A percentile compares a stretch with the other conserved stretches of the same genome.
phyloP scores from a whole-genome alignment of 768 basidiomycete genomes.

The Kwoniella dejecticola region DNA sequence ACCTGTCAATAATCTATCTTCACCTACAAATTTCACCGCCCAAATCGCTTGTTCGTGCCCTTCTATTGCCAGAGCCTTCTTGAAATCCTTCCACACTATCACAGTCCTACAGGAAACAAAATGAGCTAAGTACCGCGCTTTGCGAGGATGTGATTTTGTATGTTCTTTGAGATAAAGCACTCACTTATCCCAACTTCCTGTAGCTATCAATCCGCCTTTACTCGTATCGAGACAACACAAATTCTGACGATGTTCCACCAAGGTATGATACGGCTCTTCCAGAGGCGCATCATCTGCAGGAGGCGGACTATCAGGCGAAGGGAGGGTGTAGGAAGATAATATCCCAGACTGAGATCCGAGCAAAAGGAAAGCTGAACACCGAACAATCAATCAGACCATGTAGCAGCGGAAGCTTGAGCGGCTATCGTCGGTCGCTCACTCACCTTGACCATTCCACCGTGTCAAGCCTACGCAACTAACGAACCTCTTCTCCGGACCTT shows the following conservation, averaged over 20 bases:
- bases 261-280: conserved; percentile 73
- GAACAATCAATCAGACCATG: too few species aligned
- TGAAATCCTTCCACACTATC: conserved; percentile 86
- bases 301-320: conserved; percentile 57
- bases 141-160: too few species aligned
- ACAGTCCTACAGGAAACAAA: conserved; percentile 61
- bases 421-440: conserved; percentile 12
- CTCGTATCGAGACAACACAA: conserved; percentile 80
- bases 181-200: conserved; percentile 96
- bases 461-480: conserved; percentile 82
- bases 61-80: conserved; percentile 70
- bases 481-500: conserved; percentile 62
- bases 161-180: conserved; percentile 63
- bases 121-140: too few species aligned
- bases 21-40: conserved; percentile 80
- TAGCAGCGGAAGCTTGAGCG: too few species aligned
- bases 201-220: conserved; percentile 73
- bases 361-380: conserved; percentile 71
- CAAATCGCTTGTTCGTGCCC: conserved; percentile 91
- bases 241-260: conserved; percentile 87
- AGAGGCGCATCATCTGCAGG: conserved; percentile 61
- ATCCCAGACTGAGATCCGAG: conserved; percentile 88
- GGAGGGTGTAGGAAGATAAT: conserved; percentile 68
- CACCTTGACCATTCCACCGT: conserved; percentile 61
- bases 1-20: conserved; percentile 81